phyloP scores from a whole-genome alignment of 2,329 filamentous ascomycete species.

The Monosporascus cannonballus region DNA sequence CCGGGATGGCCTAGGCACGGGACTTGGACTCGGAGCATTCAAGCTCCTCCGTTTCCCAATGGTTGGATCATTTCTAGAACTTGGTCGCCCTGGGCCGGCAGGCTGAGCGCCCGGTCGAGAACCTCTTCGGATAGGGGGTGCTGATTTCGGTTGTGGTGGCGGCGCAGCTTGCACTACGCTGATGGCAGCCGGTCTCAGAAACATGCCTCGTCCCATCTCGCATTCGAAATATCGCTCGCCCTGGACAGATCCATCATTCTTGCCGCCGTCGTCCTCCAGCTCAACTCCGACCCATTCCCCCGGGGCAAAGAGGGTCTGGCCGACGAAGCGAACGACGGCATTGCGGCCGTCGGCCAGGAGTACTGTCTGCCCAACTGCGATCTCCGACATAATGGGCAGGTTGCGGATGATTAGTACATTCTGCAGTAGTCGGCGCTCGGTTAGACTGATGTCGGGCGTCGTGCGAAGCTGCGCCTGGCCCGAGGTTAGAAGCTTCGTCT shows the following conservation, averaged over 20 bases:
- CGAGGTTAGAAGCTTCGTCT: background rate
- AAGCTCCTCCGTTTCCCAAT: conserved; percentile 60
- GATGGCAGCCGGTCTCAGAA: conserved; percentile 69
- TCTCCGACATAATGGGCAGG: conserved; percentile 45
- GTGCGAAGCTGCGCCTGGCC: background rate
- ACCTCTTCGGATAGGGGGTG: conserved; percentile 32
- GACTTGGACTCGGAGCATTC: conserved; percentile 68
- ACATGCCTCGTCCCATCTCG: conserved; percentile 71
- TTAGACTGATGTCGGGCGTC: conserved; percentile 7
- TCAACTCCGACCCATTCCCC: conserved; percentile 90
- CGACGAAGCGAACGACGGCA: conserved; percentile 75
- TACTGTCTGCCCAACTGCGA: conserved; percentile 66
- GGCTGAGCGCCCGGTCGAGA: conserved; percentile 24
- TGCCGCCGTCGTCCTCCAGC: conserved; percentile 73
- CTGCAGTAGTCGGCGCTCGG: conserved; percentile 4
- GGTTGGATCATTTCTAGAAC: conserved; percentile 47
- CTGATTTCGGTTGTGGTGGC: conserved; percentile 28
- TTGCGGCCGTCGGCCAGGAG: conserved; percentile 72
- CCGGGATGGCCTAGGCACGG: conserved; percentile 51
- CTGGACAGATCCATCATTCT: conserved; percentile 90
- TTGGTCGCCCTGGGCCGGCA: conserved; percentile 35
- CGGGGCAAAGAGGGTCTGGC: conserved; percentile 69
- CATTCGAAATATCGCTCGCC: conserved; percentile 88
- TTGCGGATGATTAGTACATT: conserved; percentile 17
- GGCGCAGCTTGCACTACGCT: conserved; percentile 47